Conservation (phyloP, 345 rosid species). For the Sonneratia caseolaris region DNA sequence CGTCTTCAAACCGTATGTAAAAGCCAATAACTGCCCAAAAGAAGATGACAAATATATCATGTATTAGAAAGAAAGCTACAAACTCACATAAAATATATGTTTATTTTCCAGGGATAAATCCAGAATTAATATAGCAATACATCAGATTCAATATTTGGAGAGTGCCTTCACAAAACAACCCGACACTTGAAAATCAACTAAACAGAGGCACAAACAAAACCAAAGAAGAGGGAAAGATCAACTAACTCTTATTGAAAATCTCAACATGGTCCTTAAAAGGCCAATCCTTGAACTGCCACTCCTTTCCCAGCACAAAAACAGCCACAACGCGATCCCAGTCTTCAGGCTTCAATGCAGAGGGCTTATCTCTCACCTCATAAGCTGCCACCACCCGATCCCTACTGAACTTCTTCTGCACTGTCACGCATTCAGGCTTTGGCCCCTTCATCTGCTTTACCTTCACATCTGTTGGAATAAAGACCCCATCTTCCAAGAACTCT, state of each 20-base stretch:
- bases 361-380: slow-evolving; percentile 93
- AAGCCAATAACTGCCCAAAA: slow-evolving; percentile 70
- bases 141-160: background rate
- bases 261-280: slow-evolving; percentile 94
- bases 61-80: background rate
- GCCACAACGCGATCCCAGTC: slow-evolving; percentile 96
- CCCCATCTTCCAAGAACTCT: slow-evolving; percentile 88
- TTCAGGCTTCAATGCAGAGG: slow-evolving; percentile 63
- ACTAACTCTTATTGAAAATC: slow-evolving; percentile 84
- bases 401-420: slow-evolving; percentile 96
- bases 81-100: background rate
- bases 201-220: background rate
- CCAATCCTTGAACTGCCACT: slow-evolving; percentile 99
- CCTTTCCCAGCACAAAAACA: slow-evolving; percentile 82
- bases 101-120: background rate
- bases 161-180: background rate
- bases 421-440: slow-evolving; percentile 73
- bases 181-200: background rate
- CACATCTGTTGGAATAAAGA: slow-evolving; percentile 71
- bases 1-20: slow-evolving; percentile 91
- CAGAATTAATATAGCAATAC: background rate
- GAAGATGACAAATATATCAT: background rate
- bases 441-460: slow-evolving; percentile 90
- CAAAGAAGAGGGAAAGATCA: background rate
- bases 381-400: slow-evolving; percentile 84